Base-by-base conservation (phyloP, 768 basidiomycete genomes). In the Tubosaeta sp. region DNA sequence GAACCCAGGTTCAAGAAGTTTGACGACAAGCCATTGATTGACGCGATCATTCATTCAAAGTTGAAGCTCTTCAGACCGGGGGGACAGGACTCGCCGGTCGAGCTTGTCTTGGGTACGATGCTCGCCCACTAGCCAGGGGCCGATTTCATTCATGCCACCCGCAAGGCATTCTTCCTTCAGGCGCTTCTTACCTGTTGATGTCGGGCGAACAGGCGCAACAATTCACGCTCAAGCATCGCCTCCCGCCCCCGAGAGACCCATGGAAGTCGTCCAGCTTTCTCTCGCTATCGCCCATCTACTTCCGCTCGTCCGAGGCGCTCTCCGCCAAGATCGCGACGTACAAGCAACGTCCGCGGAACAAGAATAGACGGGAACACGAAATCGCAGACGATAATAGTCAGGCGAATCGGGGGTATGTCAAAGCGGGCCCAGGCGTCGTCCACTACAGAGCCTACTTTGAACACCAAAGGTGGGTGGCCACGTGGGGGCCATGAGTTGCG, bases 201-300 rank as follows among this genome's bases (percentile, higher is more conserved):
- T 67, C 71, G 7, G 51, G 49, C 12, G 62, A 65, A 30, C 73
- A 76, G 48, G 58, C 58, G 59, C 54, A 34, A 29, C 32, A 31
- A 19, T 70, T 61, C 54, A 55, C 59, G 5, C 59, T 12, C 40
- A 56, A 30, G 29, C 49, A 67, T 16, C 53, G 49, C 4, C 55
- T 60, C n/a, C 27, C 2, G 3, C 24, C 48, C 21, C 60, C 55
- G 34, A 61, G 60, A 27, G 46, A 40, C 0, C 38, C 58, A 0
- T 55, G 60, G 53, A 39, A 6, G 6, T 51, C 64, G 5, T 48
- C 46, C 4, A 57, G 71, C 9, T 78, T 77, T 48, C 66, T 71
- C 24, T 79, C 78, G 0, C 55, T 81, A 8, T 80, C 79, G 0
- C 79, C 79, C 1, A 76, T 80, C 30, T 60, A 67, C 38, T 81